Conservation (phyloP, 345 rosid genomes). For the Pistacia integerrima region DNA sequence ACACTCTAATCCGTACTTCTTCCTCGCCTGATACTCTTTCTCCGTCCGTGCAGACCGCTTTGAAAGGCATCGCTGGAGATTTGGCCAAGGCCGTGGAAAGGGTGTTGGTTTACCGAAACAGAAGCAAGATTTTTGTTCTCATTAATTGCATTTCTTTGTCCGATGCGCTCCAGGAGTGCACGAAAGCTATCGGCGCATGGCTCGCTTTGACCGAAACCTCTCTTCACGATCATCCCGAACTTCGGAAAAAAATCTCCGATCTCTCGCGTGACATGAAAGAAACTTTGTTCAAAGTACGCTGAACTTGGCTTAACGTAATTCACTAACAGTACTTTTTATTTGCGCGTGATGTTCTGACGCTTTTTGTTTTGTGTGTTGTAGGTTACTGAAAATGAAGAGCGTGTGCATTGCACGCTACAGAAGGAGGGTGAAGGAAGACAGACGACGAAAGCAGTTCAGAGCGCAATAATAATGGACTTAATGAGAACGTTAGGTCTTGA, state of each 20-base stretch:
- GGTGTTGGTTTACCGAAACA: conserved; percentile 26
- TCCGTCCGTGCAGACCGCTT: conserved; percentile 30
- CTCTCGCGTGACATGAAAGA: conserved; percentile 46
- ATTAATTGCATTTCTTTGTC: conserved; percentile 34
- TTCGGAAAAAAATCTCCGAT: conserved; percentile 38
- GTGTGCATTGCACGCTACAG: conserved; percentile 34
- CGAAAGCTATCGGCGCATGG: conserved; percentile 39
- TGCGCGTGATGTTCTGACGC: not conserved
- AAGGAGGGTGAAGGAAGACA: conserved; percentile 42
- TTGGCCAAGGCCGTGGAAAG: conserved; percentile 31
- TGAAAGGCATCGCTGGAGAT: conserved; percentile 42
- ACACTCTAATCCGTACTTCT: conserved; percentile 27
- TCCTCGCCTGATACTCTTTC: conserved; percentile 23
- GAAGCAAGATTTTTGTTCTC: conserved; percentile 44
- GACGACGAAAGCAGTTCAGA: conserved; percentile 42
- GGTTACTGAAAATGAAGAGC: conserved; percentile 49
- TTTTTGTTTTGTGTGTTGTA: conserved; percentile 5
- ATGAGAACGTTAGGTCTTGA: conserved; percentile 45
- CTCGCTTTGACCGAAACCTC: conserved; percentile 38
- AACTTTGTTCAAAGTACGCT: conserved; percentile 31
- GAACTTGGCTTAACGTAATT: too few species aligned
- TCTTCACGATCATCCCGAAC: conserved; percentile 28
- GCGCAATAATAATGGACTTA: conserved; percentile 46
- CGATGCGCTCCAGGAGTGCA: conserved; percentile 28
- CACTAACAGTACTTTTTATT: too few species aligned